Base-by-base conservation (phyloP, 305 asterid genomes). In the Nicotiana rustica region DNA sequence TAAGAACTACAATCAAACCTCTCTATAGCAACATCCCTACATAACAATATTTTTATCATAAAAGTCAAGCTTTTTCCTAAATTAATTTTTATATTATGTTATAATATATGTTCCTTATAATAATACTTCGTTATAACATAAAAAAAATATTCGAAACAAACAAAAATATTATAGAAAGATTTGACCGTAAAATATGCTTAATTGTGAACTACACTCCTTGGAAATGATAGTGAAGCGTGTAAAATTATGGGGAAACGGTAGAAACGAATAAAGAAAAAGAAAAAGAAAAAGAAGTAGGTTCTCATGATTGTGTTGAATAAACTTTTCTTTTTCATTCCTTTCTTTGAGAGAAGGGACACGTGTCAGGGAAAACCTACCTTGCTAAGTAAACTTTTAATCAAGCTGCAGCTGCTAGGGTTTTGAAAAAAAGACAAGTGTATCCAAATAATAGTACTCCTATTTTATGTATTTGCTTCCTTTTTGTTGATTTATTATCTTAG, bases 381-480 rank as follows among this genome's bases (percentile, higher is more conserved):
- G 79, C 29, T 73, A 73, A 73, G 79, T 49, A 49, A 73, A 73
- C 62, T 14, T 73, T 21, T 9, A 10, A 71, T 71, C 33, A 71
- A 41, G 21, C 61, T 9, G 19, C 19, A n/a, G 57, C 60, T 71
- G 38, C 35, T 69, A 69, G 77, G 77, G 78, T 18, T 41, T 70
- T 70, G 78, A 0, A 57, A 41, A 41, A 44, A 70, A 44, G 60
- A 44, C 60, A 44, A 70, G 15, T 44, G 36, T 41, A 44, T 5
- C 78, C 78, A 19, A 44, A 70, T n/a, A 44, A 70, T 38, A 18
- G 0, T 41, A 41, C 49, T 41, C 49, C 10, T 41, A 41, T 44
- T 36, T 69, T 69, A 19, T 5, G 18, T 69, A 3, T 5, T 70
- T 70, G 18, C 18, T 10, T 2, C 4, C 4, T 0, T 69, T 41